Percentiles rank a stretch among this genome's conserved stretches.
Evolutionary conservation across 2,329 filamentous ascomycete species (phyloP).

Genomic region (Talaromyces sp.): DNA sequence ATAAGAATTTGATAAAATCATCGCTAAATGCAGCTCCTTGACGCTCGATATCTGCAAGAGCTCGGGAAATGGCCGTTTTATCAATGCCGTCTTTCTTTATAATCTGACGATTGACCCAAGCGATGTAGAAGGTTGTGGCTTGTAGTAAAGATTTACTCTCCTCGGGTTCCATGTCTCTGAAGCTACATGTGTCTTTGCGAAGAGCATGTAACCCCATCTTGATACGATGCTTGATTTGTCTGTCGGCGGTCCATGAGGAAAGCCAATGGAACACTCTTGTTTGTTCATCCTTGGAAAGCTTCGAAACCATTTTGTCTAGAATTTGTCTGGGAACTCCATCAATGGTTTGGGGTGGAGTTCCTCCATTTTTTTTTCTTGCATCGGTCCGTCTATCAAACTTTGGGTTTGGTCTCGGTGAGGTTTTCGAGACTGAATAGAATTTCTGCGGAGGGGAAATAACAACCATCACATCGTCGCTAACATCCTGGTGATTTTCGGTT

Average conservation of each 20-base stretch:
- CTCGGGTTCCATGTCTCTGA: not conserved
- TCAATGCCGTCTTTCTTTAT: constrained; percentile 10
- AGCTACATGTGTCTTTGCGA: not conserved
- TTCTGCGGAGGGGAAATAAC: constrained; percentile 5
- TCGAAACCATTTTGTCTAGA: constrained; percentile 13
- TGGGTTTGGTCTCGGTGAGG: not conserved
- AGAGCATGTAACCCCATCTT: constrained; percentile 6
- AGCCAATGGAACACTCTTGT: not conserved
- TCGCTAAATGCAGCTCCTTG: not conserved
- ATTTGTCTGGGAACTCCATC: not conserved
- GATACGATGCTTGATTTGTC: not conserved
- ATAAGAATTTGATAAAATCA: constrained; percentile 3
- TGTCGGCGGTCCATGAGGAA: not conserved
- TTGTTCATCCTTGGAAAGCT: not conserved
- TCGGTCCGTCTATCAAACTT: not conserved
- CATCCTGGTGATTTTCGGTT: not conserved
- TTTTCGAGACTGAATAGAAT: not conserved
- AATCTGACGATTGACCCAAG: constrained; percentile 12
- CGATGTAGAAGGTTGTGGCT: constrained; percentile 12
- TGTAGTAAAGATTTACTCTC: constrained; percentile 4
- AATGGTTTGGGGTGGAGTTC: not conserved
- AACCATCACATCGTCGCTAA: constrained; percentile 2
- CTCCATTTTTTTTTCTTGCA: not conserved
- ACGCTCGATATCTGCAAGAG: not conserved
- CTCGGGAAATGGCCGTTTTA: not conserved